phyloP scores from a whole-genome alignment of 83 land plant species.

The Picea mariana region DNA sequence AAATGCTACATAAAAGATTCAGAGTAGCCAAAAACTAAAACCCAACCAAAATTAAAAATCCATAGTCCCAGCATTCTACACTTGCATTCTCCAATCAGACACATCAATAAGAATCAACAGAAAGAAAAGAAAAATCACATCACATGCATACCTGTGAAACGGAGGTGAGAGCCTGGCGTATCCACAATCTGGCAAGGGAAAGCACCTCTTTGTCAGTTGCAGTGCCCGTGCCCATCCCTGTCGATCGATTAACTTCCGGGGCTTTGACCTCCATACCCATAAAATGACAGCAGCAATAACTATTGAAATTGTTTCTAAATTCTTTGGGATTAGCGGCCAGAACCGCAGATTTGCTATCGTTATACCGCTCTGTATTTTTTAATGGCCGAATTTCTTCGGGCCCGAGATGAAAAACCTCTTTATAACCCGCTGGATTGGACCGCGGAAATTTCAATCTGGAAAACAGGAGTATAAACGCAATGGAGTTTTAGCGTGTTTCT shows the following conservation, averaged over 20 bases:
- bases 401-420: too few relatives aligned
- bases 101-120: too few relatives aligned
- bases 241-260: not conserved
- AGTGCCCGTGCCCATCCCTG: not conserved
- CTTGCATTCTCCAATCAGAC: too few relatives aligned
- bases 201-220: not conserved
- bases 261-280: constrained; percentile 9
- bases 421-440: not conserved
- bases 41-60: too few relatives aligned
- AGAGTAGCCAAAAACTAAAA: too few relatives aligned
- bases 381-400: not conserved
- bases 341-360: not conserved
- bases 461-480: too few relatives aligned
- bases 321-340: not conserved
- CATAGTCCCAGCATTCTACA: too few relatives aligned
- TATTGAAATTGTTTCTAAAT: too few relatives aligned
- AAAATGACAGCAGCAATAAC: not conserved
- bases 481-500: not conserved
- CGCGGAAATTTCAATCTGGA: too few relatives aligned
- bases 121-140: too few relatives aligned
- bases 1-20: too few relatives aligned
- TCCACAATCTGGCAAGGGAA: constrained; percentile 12
- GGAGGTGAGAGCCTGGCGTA: constrained; percentile 5
- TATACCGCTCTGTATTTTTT: too few relatives aligned
- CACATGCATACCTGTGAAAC: constrained; percentile 4